Evolutionary conservation across 176 grass and related monocot species (phyloP), one percentile per base, ranked within the genome.

Genomic region (Thalia dealbata): DNA sequence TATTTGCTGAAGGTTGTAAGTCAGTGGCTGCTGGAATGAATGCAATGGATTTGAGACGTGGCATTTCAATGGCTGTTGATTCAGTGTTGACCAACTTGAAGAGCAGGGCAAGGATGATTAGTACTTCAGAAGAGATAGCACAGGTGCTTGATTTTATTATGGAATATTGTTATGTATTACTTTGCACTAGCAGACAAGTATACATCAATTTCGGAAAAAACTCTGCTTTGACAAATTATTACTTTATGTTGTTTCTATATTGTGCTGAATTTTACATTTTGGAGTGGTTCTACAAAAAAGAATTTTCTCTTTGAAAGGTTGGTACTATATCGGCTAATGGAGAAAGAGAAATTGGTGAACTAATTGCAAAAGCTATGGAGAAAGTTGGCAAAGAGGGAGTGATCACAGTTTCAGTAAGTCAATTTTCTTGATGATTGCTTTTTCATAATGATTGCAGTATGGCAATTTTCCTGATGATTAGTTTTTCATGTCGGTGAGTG

Each of bases 281-380:
- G 4, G 32, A 38, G 32, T 11, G n/a, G 2, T 12, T 68, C 19
- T 21, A 44, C 7, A 44, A 43, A 11, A n/a, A 10, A 13, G 21
- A 42, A n/a, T 52, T 29, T 76, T 51, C 69, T 80, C 26, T 14
- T 65, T 67, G 65, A 67, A 88, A 97, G 93, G 93, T 97, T 62
- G 93, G 93, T 18, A 97, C 93, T 41, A 97, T 97, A 92, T 97
- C 93, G 51, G 73, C 89, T 72, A 97, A 97, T 75, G 93, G 93
- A 42, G 93, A 97, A 73, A 97, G 89, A 64, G 93, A 97, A 84
- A 97, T 97, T 58, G 93, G 93, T 58, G 93, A 97, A 55, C 83
- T 97, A 38, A 97, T 97, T 81, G 87, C 93, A 44, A 92, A 97
- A 83, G 93, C 93, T 79, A 97, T 97, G 93, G 93, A 90, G 87